Percentiles rank a stretch among this genome's conserved stretches.
Conservation (phyloP, 2,329 filamentous ascomycete species). For the Diaporthe ampelina region DNA sequence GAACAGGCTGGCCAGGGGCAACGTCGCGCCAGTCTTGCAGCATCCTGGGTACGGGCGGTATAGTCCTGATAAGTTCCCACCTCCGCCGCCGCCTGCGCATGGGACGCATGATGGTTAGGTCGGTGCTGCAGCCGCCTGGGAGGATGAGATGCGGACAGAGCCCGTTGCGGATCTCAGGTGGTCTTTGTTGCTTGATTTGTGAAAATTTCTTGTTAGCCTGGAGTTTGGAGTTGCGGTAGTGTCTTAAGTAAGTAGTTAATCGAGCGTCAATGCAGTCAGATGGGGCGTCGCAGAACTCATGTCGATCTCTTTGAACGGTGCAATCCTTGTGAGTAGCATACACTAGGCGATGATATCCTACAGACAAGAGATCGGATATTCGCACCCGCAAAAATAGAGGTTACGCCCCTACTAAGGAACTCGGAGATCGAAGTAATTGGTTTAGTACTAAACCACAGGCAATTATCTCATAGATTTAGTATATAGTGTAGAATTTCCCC, state of each 20-base stretch:
- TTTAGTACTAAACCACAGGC: too few species aligned
- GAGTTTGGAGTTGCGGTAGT: constrained; percentile 28
- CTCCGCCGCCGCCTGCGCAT: constrained; percentile 36
- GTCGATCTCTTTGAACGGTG: not conserved
- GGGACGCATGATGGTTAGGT: constrained; percentile 41
- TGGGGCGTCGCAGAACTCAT: not conserved
- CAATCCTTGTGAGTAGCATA: not conserved
- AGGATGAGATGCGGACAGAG: not conserved
- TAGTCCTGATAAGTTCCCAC: constrained; percentile 42
- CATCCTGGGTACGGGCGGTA: constrained; percentile 63
- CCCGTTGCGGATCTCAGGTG: too few species aligned
- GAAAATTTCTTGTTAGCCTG: constrained; percentile 16
- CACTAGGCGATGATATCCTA: too few species aligned
- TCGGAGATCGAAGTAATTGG: too few species aligned
- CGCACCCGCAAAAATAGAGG: too few species aligned
- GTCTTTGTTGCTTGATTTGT: not conserved
- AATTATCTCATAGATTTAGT: too few species aligned
- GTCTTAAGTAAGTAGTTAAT: not conserved
- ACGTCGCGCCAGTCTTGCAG: constrained; percentile 57
- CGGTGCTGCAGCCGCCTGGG: constrained; percentile 41
- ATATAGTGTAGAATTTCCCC: too few species aligned
- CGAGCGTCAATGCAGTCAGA: not conserved
- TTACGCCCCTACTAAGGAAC: too few species aligned
- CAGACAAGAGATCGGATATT: too few species aligned
- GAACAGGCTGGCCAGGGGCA: constrained; percentile 45